Evolutionary conservation across 495 filamentous ascomycete genomes (phyloP), one percentile per base, ranked within the genome.

Genomic region (Oidiodendron maius): DNA sequence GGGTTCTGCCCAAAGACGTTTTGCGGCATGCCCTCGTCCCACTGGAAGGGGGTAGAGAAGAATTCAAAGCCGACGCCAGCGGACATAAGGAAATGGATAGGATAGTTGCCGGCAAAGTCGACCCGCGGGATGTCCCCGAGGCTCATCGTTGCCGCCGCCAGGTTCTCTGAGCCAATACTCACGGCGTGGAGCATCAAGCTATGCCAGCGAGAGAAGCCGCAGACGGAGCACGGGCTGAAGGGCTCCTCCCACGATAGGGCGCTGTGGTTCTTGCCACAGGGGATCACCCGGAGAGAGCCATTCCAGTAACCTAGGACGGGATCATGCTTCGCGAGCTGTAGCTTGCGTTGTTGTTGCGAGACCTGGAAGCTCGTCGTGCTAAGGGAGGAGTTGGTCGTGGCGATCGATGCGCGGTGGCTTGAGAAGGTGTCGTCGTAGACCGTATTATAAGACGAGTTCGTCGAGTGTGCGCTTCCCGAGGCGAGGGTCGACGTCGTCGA

Each of bases 1-100:
- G 55, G 55, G 30, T 57, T 57, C 35, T 57, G 55, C 2, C 55
- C 55, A 26, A 57, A 57, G 24, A 47, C 42, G 26, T 57, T 57
- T 28, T 53, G 55, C 9, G 28, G 26, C 11, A 22, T 45, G 16
- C 21, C 25, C 5, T 25, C 35, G 4, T 39, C 21, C 34, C 17
- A 46, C 5, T 25, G 40, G 10, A 49, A 23, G 12, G 46, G 44
- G 2, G 21, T 26, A 5, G 5, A 38, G 16, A 46, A 50, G 24
- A 50, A 53, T 9, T 57, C 55, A 16, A 57, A 45, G 3, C 30
- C 17, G 4, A 57, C 46, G 35, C 55, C 55, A 26, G 55, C 50
- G 0, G 35, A 17, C 55, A 57, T 57, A 0, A 57, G 46, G 23
- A 50, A 57, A 23, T 53, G 50, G 4, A 46, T 44, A 5, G 55